Evolutionary conservation across 805 yeast species (phyloP).

Genomic region (Jamesozyma hellenica): DNA sequence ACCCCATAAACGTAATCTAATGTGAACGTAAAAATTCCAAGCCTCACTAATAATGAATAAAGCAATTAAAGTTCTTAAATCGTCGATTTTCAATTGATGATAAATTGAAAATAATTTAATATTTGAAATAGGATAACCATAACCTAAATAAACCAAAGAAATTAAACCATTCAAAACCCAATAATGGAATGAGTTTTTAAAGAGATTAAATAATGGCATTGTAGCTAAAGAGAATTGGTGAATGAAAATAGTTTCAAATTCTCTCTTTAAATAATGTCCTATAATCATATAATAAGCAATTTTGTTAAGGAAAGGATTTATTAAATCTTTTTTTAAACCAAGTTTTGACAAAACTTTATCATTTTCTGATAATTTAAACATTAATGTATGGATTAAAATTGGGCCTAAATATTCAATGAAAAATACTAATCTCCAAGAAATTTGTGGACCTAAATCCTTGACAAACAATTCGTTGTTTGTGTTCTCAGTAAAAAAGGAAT

Average conservation of each 20-base stretch:
- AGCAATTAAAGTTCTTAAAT: slow-evolving; percentile 28
- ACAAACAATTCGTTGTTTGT: slow-evolving; percentile 41
- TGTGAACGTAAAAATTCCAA: slow-evolving; percentile 66
- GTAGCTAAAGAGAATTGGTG: slow-evolving; percentile 83
- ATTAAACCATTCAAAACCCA: slow-evolving; percentile 80
- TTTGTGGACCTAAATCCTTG: slow-evolving; percentile 89
- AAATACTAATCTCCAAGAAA: slow-evolving; percentile 87
- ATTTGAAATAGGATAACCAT: slow-evolving; percentile 33
- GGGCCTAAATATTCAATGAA: slow-evolving; percentile 87
- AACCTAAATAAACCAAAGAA: slow-evolving; percentile 39
- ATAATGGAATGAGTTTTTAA: slow-evolving; percentile 85
- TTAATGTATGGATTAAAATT: slow-evolving; percentile 61
- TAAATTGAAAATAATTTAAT: slow-evolving; percentile 11
- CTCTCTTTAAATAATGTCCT: slow-evolving; percentile 80
- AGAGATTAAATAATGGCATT: slow-evolving; percentile 81
- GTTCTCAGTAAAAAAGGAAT: slow-evolving; percentile 24
- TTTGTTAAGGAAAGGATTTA: slow-evolving; percentile 21
- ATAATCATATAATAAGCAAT: slow-evolving; percentile 39
- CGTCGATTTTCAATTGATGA: slow-evolving; percentile 10
- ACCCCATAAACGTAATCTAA: slow-evolving; percentile 46
- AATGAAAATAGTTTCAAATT: slow-evolving; percentile 72
- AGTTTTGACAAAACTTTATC: slow-evolving; percentile 8
- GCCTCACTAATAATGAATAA: slow-evolving; percentile 53
- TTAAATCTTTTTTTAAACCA: slow-evolving; percentile 6
- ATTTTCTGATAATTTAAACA: slow-evolving; percentile 37